phyloP scores from a whole-genome alignment of 106 monocot genomes.

The Ottelia alismoides region DNA sequence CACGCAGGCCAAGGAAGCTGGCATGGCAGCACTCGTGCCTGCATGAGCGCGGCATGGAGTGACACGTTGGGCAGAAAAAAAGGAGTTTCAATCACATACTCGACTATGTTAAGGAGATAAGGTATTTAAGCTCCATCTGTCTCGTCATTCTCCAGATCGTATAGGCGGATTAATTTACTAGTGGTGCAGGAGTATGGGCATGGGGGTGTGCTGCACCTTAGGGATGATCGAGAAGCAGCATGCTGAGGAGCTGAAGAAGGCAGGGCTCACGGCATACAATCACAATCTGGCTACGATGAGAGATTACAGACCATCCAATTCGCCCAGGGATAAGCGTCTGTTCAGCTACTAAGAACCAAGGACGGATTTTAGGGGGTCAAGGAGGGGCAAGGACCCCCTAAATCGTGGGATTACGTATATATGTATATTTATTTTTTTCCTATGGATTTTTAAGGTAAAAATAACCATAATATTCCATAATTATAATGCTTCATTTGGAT shows the following conservation, averaged over 20 bases:
- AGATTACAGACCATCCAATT: slow-evolving; percentile 76
- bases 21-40: slow-evolving; percentile 95
- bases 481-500: no score
- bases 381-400: no score
- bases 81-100: slow-evolving; percentile 94
- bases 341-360: no score
- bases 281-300: slow-evolving; percentile 98
- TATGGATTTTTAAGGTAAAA: no score
- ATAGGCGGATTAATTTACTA: no score
- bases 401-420: no score
- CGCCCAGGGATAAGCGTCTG: slow-evolving; percentile 90
- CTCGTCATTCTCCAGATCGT: no score
- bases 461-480: no score
- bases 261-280: slow-evolving; percentile 98
- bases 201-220: slow-evolving; percentile 98
- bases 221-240: slow-evolving; percentile 99
- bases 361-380: no score
- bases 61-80: slow-evolving; percentile 94
- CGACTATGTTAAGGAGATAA: slow-evolving; percentile 92
- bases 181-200: slow-evolving; percentile 83
- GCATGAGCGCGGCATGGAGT: slow-evolving; percentile 99
- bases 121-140: no score
- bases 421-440: no score
- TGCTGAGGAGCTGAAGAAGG: slow-evolving; percentile 82
- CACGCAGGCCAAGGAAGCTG: slow-evolving; percentile 84